A percentile compares a stretch with the other conserved stretches of the same genome.
phyloP scores from a whole-genome alignment of 2,329 filamentous ascomycete species.

The Bipolaris sorokiniana region DNA sequence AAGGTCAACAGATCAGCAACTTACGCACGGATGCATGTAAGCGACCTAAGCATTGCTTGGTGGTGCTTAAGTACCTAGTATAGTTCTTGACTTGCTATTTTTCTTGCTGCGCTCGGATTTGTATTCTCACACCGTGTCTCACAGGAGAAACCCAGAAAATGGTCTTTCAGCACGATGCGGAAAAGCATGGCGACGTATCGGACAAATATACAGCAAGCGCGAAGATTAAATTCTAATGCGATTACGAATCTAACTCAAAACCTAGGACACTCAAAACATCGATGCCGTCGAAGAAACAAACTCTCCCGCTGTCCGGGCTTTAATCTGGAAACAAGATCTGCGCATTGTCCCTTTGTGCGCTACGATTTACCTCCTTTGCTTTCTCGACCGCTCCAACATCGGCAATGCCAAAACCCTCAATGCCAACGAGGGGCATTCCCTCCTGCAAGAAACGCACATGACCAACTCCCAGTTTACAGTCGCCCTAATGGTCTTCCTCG shows the following conservation, averaged over 20 bases:
- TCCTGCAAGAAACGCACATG: slow-evolving; percentile 68
- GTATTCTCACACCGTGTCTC: neutral
- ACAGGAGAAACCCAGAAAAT: neutral
- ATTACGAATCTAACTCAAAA: neutral
- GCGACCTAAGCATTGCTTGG: slow-evolving; percentile 9
- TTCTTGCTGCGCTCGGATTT: neutral
- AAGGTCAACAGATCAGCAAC: neutral
- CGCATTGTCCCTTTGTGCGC: slow-evolving; percentile 69
- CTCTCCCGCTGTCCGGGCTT: neutral
- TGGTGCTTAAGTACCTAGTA: neutral
- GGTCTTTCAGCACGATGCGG: neutral
- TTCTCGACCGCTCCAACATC: slow-evolving; percentile 73
- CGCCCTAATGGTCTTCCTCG: slow-evolving; percentile 38
- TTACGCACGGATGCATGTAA: neutral
- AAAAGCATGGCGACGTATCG: neutral
- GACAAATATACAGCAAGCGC: slow-evolving; percentile 1
- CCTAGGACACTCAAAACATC: neutral
- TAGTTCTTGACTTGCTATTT: neutral
- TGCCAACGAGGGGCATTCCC: slow-evolving; percentile 63
- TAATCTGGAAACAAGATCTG: slow-evolving; percentile 55
- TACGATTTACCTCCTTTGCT: slow-evolving; percentile 67
- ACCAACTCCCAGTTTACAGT: slow-evolving; percentile 61
- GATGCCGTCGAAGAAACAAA: neutral
- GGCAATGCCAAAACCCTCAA: slow-evolving; percentile 65
- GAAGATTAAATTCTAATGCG: neutral